Percentiles rank a stretch among this genome's conserved stretches.
These are phyloP conservation scores for Daldinia sp. DNA, from an alignment of 2,329 filamentous ascomycete genomes.

Conservation along the genomic window DNA sequence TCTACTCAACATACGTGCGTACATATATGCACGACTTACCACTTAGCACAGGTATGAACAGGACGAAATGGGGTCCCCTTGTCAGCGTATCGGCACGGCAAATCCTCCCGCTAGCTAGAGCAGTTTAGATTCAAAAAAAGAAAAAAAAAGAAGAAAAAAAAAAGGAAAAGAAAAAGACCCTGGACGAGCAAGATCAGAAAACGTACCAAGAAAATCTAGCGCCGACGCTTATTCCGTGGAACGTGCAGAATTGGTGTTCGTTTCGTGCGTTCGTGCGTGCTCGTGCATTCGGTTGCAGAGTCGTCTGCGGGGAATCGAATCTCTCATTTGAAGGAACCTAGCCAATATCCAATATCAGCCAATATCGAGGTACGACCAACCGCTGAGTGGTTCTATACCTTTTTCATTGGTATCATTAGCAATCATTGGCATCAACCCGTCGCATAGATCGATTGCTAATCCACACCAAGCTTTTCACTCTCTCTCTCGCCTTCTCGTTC, in stretches of 20 bases:
- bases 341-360: no score
- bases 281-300: background rate
- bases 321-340: constrained; percentile 48
- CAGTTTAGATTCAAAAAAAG: no score
- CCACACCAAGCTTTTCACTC: constrained; percentile 34
- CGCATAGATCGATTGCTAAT: constrained; percentile 36
- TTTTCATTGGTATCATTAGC: no score
- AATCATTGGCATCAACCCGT: no score
- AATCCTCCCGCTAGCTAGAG: constrained; percentile 38
- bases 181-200: no score
- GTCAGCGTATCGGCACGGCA: constrained; percentile 37
- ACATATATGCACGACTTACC: constrained; percentile 37
- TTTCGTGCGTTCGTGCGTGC: no score
- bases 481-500: constrained; percentile 9
- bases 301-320: constrained; percentile 49
- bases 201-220: constrained; percentile 2
- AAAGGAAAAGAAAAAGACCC: no score
- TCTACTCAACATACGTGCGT: no score
- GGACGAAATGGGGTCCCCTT: constrained; percentile 27
- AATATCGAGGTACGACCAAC: constrained; percentile 61
- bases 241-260: constrained; percentile 50
- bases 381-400: constrained; percentile 43
- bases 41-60: constrained; percentile 25
- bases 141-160: no score
- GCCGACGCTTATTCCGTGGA: constrained; percentile 38